Percentiles rank a stretch among this genome's conserved stretches.
phyloP scores from a whole-genome alignment of 768 basidiomycete species.

The Collybia nuda region DNA sequence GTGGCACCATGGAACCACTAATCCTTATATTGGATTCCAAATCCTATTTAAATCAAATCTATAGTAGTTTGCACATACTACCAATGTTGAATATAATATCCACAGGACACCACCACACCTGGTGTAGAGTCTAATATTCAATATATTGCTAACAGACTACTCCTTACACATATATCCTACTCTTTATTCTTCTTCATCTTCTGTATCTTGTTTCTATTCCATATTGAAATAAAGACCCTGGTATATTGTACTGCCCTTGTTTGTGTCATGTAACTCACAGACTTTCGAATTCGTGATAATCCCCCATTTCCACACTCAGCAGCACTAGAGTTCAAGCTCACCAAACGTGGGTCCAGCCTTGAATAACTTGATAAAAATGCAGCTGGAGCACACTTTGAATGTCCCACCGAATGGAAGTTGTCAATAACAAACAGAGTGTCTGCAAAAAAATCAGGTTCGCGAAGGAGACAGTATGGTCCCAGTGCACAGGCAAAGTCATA shows the following conservation, averaged over 20 bases:
- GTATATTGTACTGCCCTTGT: conserved; percentile 19
- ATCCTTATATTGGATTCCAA: too few relatives aligned
- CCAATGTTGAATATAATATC: too few relatives aligned
- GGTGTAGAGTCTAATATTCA: too few relatives aligned
- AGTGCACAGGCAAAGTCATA: too few relatives aligned
- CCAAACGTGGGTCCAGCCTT: conserved; percentile 22
- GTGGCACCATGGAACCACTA: too few relatives aligned
- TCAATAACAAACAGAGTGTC: conserved; percentile 34
- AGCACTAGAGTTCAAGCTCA: conserved; percentile 29
- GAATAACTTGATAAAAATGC: conserved; percentile 27
- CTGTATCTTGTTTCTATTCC: conserved; percentile 5
- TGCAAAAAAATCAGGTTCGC: conserved; percentile 26
- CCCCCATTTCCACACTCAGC: conserved; percentile 33
- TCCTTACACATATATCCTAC: too few relatives aligned
- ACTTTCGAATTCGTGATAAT: conserved; percentile 18
- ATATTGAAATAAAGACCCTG: conserved; percentile 17
- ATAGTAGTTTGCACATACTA: too few relatives aligned
- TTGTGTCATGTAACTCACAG: too few relatives aligned
- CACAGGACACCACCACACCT: too few relatives aligned
- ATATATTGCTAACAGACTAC: too few relatives aligned
- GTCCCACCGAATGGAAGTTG: conserved; percentile 29
- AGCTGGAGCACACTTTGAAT: conserved; percentile 29
- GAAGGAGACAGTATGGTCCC: conserved; percentile 22
- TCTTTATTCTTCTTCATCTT: background rate
- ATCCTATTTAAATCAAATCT: too few relatives aligned